Conservation (phyloP, 768 basidiomycete species). For the Suillus spraguei region DNA sequence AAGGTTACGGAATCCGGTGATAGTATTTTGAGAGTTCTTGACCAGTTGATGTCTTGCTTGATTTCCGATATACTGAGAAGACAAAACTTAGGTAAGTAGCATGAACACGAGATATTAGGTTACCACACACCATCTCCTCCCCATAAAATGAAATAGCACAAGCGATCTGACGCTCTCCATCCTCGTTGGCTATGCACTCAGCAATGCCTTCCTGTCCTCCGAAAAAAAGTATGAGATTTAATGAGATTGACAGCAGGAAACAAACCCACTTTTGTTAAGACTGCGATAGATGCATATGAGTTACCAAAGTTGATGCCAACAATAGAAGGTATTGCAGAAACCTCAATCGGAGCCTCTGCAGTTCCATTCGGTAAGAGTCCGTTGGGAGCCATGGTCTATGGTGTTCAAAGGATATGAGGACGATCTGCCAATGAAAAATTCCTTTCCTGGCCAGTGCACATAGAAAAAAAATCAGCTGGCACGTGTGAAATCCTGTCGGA, state of each 20-base stretch:
- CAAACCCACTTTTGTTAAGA: conserved; percentile 82
- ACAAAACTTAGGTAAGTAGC: conserved; percentile 10
- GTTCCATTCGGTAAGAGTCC: conserved; percentile 51
- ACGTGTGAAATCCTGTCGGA: too few relatives aligned
- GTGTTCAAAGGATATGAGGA: conserved; percentile 1
- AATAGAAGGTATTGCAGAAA: conserved; percentile 50
- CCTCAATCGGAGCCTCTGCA: conserved; percentile 43
- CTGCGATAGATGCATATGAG: conserved; percentile 92
- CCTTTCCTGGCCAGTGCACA: background rate
- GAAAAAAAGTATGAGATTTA: background rate
- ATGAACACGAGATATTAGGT: conserved; percentile 8
- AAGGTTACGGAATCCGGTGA: conserved; percentile 91
- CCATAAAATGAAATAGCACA: conserved; percentile 91
- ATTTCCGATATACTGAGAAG: conserved; percentile 88
- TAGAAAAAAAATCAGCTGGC: conserved; percentile 6
- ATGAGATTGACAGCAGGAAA: background rate
- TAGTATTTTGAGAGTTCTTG: conserved; percentile 93
- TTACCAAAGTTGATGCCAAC: conserved; percentile 98
- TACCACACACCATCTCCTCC: conserved; percentile 79
- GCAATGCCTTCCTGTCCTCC: conserved; percentile 77
- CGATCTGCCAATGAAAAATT: conserved; percentile 2
- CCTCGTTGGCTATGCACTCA: conserved; percentile 97
- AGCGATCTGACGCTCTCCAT: conserved; percentile 97
- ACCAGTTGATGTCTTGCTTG: conserved; percentile 93
- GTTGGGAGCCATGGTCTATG: conserved; percentile 43